Evolutionary conservation across 441 rosid species (phyloP).

Genomic region (Pelargonium citronellum): DNA sequence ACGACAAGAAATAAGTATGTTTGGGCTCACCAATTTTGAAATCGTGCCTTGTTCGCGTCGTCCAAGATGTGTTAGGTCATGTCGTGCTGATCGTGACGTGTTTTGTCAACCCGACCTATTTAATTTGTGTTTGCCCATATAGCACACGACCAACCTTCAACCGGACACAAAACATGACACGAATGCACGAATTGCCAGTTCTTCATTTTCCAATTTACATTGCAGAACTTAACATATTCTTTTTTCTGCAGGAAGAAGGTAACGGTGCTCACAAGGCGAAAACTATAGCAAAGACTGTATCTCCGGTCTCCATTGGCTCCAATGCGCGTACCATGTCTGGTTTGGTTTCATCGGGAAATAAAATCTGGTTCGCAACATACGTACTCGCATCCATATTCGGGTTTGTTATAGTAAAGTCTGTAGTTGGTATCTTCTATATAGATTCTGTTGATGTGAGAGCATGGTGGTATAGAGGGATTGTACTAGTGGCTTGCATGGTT

Average conservation of each 20-base stretch:
- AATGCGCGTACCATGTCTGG: constrained; percentile 43
- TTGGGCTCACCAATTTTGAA: no score
- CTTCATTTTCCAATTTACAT: not conserved
- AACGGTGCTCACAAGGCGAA: constrained; percentile 17
- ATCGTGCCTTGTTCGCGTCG: no score
- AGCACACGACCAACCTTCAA: not conserved
- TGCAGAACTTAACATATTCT: constrained; percentile 12
- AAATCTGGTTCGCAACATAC: constrained; percentile 70
- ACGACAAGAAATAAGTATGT: no score
- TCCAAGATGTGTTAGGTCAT: no score
- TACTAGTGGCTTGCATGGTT: constrained; percentile 54
- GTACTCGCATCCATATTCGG: constrained; percentile 50
- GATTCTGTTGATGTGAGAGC: constrained; percentile 38
- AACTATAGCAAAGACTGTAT: no score
- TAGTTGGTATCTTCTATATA: constrained; percentile 48
- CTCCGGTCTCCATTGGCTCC: constrained; percentile 32
- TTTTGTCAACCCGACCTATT: no score
- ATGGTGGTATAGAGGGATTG: constrained; percentile 85
- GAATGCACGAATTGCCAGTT: no score
- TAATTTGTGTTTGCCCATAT: not conserved
- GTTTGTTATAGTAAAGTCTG: constrained; percentile 38
- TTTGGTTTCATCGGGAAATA: constrained; percentile 70
- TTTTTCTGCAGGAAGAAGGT: constrained; percentile 64
- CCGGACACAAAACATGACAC: no score
- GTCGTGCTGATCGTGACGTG: no score